Base-by-base conservation (phyloP, 768 basidiomycete species). In the Mycena amicta region DNA sequence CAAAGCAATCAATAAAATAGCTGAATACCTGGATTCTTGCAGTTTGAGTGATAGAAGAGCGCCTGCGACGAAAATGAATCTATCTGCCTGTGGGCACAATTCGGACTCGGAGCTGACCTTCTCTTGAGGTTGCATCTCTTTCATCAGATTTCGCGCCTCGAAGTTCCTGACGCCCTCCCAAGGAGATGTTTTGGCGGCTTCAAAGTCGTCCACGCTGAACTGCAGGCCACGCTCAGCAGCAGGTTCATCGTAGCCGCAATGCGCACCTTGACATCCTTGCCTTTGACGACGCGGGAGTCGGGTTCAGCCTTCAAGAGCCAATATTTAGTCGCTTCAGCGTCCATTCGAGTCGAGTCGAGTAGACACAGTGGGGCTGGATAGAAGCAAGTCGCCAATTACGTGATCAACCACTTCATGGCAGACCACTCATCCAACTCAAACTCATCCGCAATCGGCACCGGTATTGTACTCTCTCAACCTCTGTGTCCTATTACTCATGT, bases 251-350 rank as follows among this genome's bases (percentile, higher is more conserved):
- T 0, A 41, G 51, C 13, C 23, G 8, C 54, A 33, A 43, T 25
- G 52, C 72, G 46, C 63, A 79, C 92, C 80, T 90, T 93, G 63
- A 95, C 90, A 61, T 95, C 92, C 65, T 88, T 90, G 43, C 92
- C 92, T 70, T 92, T 94, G 41, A 91, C 89, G 46, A 93, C 67
- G 54, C 92, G 87, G 16, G 90, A 84, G 59, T 93, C 88, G 8
- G 92, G 92, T 70, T 93, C 92, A 3, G 92, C 92, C 71, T 94
- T 93, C 72, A 92, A 82, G 23, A 94, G 80, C 90, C 92, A 94
- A 55, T 75, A 79, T 53, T 70, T 75, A 23, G 41, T 45, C 20
- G 20, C 39, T 3, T 50, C n/a, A 18, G 52, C 27, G 13, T 58
- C 60, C 55, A 54, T 54, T 28, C n/a, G 33, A 8, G 12, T 16